Evolutionary conservation across 352 stramenopile species (phyloP).

Genomic region (Globisporangium lucens): DNA sequence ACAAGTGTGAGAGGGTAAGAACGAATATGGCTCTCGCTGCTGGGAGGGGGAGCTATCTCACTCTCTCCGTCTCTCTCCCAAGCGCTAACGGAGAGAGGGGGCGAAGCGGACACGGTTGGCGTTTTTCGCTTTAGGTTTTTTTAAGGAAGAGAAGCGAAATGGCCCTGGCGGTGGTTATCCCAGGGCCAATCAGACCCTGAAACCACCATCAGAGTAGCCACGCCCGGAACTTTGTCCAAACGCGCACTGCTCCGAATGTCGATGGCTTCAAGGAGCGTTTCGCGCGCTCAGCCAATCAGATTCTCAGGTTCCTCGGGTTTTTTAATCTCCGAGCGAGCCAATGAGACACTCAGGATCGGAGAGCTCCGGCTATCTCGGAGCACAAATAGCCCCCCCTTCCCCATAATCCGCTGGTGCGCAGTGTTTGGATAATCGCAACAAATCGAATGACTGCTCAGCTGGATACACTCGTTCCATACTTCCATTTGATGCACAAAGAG

Average conservation of each 20-base stretch:
- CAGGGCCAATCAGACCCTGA: neutral
- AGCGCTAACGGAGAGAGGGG: neutral
- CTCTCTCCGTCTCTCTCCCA: neutral
- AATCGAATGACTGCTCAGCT: no score
- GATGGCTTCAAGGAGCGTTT: slow-evolving; percentile 11
- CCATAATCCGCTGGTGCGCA: neutral
- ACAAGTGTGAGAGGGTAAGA: slow-evolving; percentile 13
- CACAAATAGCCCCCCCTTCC: neutral
- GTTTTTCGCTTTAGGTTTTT: neutral
- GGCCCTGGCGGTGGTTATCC: neutral
- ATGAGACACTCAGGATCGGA: neutral
- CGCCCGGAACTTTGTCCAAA: slow-evolving; percentile 5
- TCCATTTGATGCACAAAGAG: no score
- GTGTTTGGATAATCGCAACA: no score
- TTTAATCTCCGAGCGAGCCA: neutral
- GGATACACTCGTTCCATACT: no score
- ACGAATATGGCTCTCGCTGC: neutral
- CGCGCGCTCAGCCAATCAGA: neutral
- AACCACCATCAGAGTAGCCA: neutral
- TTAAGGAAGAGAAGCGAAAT: neutral
- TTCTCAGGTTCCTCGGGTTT: neutral
- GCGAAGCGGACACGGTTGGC: neutral
- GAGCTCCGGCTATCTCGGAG: neutral
- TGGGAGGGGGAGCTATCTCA: neutral
- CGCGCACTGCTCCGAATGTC: slow-evolving; percentile 6